Evolutionary conservation across 2,329 filamentous ascomycete species (phyloP).

Genomic region (Alternaria sp.): DNA sequence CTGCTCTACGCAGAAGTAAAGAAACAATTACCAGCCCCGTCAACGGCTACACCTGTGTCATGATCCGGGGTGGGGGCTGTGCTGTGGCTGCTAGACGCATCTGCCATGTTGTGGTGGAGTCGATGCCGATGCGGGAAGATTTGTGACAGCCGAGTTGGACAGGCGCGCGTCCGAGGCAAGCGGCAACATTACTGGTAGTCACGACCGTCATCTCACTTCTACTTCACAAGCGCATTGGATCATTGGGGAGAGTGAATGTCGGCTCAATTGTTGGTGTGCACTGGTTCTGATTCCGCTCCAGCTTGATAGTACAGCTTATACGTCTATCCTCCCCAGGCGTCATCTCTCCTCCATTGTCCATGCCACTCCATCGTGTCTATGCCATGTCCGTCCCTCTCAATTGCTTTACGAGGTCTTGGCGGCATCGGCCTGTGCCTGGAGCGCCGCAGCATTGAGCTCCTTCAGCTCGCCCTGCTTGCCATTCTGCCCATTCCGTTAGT

Average conservation of each 20-base stretch:
- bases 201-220: conserved; percentile 11
- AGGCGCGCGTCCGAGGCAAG: conserved; percentile 5
- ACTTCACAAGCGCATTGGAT: conserved; percentile 2
- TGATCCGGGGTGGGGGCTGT: conserved; percentile 22
- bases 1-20: background rate
- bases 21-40: conserved; percentile 23
- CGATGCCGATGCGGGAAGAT: conserved; percentile 40
- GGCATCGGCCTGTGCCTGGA: conserved; percentile 56
- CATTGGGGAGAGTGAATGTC: background rate
- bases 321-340: conserved; percentile 32
- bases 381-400: background rate
- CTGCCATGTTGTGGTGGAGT: conserved; percentile 45
- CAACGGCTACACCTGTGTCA: conserved; percentile 8
- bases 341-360: conserved; percentile 7
- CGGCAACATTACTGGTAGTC: conserved; percentile 3
- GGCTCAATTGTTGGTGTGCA: conserved; percentile 33
- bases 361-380: conserved; percentile 9
- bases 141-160: conserved; percentile 29
- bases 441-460: conserved; percentile 66
- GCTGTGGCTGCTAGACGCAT: conserved; percentile 34
- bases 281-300: conserved; percentile 33
- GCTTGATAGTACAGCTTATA: conserved; percentile 49
- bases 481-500: conserved; percentile 65
- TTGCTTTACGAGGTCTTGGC: conserved; percentile 50
- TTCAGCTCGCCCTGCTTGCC: conserved; percentile 92